Percentiles rank a stretch among this genome's conserved stretches.
These are phyloP conservation scores for Cyclotella choctawhatcheeana DNA, from an alignment of 108 stramenopile genomes.

Conservation along the genomic window DNA sequence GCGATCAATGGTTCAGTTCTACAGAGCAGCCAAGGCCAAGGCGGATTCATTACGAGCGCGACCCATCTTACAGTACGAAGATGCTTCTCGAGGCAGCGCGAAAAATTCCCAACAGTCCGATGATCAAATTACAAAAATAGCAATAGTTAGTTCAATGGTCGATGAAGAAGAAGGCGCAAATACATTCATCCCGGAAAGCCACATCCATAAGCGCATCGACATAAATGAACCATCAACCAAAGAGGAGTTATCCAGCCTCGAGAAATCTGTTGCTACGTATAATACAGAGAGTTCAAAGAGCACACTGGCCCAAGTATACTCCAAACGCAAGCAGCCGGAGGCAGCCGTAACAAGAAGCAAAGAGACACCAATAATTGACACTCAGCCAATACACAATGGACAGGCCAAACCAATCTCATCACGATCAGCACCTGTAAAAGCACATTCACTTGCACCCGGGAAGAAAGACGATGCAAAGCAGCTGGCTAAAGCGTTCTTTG, in stretches of 20 bases:
- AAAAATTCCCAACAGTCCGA: background rate
- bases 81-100: constrained; percentile 9
- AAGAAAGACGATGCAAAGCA: constrained; percentile 29
- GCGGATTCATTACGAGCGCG: constrained; percentile 43
- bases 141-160: background rate
- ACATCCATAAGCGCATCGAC: background rate
- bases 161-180: background rate
- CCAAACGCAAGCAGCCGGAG: background rate
- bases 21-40: constrained; percentile 60
- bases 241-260: too few relatives aligned
- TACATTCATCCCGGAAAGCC: constrained; percentile 6
- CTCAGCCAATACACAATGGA: background rate
- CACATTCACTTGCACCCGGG: constrained; percentile 8
- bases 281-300: background rate
- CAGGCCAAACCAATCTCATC: too few relatives aligned
- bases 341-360: background rate
- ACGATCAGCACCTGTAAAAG: background rate
- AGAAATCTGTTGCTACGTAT: too few relatives aligned
- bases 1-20: constrained; percentile 66
- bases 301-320: background rate
- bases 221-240: background rate
- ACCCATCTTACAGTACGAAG: constrained; percentile 1
- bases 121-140: constrained; percentile 16
- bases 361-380: background rate
- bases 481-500: constrained; percentile 55